Base-by-base conservation (phyloP, 345 rosid species). In the Gossypium ekmanianum region DNA sequence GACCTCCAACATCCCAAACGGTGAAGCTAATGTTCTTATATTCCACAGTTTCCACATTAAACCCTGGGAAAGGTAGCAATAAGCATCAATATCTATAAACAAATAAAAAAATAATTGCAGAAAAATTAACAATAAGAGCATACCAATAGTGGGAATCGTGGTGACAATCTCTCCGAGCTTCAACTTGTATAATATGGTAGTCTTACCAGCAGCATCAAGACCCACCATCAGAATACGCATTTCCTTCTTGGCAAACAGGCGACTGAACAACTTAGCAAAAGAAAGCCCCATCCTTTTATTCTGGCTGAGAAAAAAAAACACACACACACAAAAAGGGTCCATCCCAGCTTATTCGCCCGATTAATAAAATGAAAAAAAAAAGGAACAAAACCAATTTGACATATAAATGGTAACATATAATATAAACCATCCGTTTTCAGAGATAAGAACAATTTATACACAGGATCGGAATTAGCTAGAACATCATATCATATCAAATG, bases 201-300 rank as follows among this genome's bases (percentile, higher is more conserved):
- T 89, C 87, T 89, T 89, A 87, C 93, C 93, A 83, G 93, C 93
- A 13, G 93, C 93, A 79, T 89, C 93, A 70, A 89, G 93, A 87
- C 91, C 93, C 14, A 89, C 93, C 93, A 89, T 89, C 13, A 89
- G 90, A 75, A 89, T 89, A 27, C 91, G 85, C 93, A 89, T 89
- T 85, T 89, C 93, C 61, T 87, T 87, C 87, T 87, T 89, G 27
- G 93, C 91, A 86, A 87, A 89, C 9, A 89, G 84, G 44, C 85
- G 86, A 76, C 90, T 89, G 78, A 89, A 89, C 75, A 87, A 57
- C 82, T 89, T 89, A 18, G 90, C 84, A 24, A 89, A 86, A 7
- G 93, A 87, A 79, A 87, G 74, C 56, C 93, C 93, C 93, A 89
- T 89, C 70, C 76, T 84, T 39, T 56, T 76, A 72, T 58, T 76